Conservation (phyloP, 2,329 filamentous ascomycete species). For the Colletotrichum lupini region DNA sequence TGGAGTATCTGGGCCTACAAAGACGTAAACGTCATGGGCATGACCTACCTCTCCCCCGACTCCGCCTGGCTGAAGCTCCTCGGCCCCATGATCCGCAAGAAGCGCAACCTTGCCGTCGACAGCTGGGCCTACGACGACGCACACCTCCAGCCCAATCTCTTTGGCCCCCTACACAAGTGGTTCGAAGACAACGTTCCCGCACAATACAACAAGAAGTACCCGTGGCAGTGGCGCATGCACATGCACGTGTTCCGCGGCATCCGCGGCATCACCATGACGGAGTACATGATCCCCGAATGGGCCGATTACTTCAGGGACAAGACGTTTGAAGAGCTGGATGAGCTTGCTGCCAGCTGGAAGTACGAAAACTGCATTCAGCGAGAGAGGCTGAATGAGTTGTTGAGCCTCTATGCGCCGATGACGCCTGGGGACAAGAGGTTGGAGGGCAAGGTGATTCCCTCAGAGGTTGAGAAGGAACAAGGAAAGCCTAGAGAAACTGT, state of each 20-base stretch:
- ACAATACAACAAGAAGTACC: slow-evolving; percentile 40
- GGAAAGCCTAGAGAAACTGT: slow-evolving; percentile 36
- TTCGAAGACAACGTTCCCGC: slow-evolving; percentile 39
- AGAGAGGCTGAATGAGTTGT: slow-evolving; percentile 54
- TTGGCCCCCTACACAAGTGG: slow-evolving; percentile 39
- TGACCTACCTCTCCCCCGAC: slow-evolving; percentile 57
- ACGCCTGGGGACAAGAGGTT: slow-evolving; percentile 37
- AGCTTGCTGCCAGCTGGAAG: slow-evolving; percentile 58
- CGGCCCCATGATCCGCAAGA: slow-evolving; percentile 63
- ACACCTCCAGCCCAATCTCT: slow-evolving; percentile 45
- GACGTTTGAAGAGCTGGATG: slow-evolving; percentile 55
- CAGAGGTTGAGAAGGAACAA: slow-evolving; percentile 17
- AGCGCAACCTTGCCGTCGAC: slow-evolving; percentile 61
- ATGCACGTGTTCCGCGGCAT: slow-evolving; percentile 41
- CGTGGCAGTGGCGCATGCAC: slow-evolving; percentile 41
- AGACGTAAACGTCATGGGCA: slow-evolving; percentile 64
- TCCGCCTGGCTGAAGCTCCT: slow-evolving; percentile 60
- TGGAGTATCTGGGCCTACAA: slow-evolving; percentile 63
- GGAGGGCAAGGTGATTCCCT: slow-evolving; percentile 42
- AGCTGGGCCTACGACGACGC: slow-evolving; percentile 58
- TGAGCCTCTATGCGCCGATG: slow-evolving; percentile 40
- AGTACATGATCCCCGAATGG: slow-evolving; percentile 58
- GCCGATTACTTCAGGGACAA: slow-evolving; percentile 56
- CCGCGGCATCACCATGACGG: slow-evolving; percentile 47
- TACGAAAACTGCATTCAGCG: slow-evolving; percentile 63